A percentile compares a stretch with the other conserved stretches of the same genome.
phyloP scores from a whole-genome alignment of 2,329 filamentous ascomycete genomes.

The Cercospora janseana region DNA sequence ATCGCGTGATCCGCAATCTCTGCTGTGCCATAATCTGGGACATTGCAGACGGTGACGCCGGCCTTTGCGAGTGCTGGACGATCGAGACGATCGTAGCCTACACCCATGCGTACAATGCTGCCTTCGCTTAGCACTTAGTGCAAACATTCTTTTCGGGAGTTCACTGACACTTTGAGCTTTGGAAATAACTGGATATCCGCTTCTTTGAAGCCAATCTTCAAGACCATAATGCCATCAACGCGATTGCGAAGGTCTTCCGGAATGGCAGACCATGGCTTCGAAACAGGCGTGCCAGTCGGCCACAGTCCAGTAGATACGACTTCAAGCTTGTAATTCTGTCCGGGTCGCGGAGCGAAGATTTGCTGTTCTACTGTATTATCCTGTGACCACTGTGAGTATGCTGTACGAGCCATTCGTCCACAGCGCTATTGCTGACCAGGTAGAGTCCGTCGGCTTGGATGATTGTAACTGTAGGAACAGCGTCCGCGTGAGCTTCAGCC shows the following conservation, averaged over 20 bases:
- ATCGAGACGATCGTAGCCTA: slow-evolving; percentile 37
- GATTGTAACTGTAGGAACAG: slow-evolving; percentile 32
- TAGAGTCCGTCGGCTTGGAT: slow-evolving; percentile 36
- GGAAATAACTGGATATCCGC: slow-evolving; percentile 33
- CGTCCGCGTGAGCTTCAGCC: neutral
- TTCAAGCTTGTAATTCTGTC: slow-evolving; percentile 30
- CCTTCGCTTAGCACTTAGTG: slow-evolving; percentile 2
- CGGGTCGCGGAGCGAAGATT: slow-evolving; percentile 31
- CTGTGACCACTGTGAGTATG: slow-evolving; percentile 14
- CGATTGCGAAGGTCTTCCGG: slow-evolving; percentile 31
- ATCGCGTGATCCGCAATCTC: slow-evolving; percentile 37
- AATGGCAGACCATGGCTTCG: slow-evolving; percentile 33
- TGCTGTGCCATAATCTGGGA: slow-evolving; percentile 37
- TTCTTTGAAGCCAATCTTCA: slow-evolving; percentile 34
- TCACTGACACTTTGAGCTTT: slow-evolving; percentile 35
- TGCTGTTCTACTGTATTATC: slow-evolving; percentile 30
- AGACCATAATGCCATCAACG: slow-evolving; percentile 33
- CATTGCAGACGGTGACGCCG: slow-evolving; percentile 34
- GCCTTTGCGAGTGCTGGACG: slow-evolving; percentile 29
- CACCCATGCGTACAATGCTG: slow-evolving; percentile 37
- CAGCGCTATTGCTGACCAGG: slow-evolving; percentile 16
- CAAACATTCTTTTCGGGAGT: neutral
- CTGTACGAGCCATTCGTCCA: neutral
- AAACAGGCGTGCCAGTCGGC: slow-evolving; percentile 26
- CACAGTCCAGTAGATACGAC: slow-evolving; percentile 28